Evolutionary conservation across 23 red algal species (phyloP), one percentile per base, ranked within the genome.

Genomic region (Gracilaria caudata): DNA sequence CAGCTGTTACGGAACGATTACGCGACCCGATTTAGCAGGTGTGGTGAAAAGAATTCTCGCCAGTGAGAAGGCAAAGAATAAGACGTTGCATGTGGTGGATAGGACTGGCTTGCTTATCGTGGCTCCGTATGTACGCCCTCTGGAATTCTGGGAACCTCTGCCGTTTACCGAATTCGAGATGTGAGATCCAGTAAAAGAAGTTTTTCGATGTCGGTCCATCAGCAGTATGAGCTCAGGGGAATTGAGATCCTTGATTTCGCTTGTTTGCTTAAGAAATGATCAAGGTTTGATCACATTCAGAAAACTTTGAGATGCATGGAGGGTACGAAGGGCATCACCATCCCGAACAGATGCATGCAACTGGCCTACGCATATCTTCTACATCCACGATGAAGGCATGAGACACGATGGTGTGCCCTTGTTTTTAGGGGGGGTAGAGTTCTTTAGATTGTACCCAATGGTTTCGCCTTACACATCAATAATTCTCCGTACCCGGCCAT

Each of bases 141-240:
- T 93, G 36, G 96, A 98, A 83, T 90, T 92, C 68, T 98, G 96
- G 96, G 96, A 98, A 84, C 55, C 86, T 6, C 80, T 93, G 39
- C 92, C 95, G 1, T 98, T 98, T 51, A 85, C 64, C 21, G 46
- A 54, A 11, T 98, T 92, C 64, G 29, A 73, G 24, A 79, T 96
- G 44, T 85, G 81, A 72, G 13, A 71, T 20, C 26, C 21, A 60
- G 2, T 28, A 2, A 29, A 4, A 11, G 2, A 8, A 23, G 57
- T 28, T 60, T 60, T 29, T 28, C 57, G 57, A 60, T 7, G 57
- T 3, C 8, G 9, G 57, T 28, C 25, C 5, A 28, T 3, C 23
- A 4, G 28, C 1, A 7, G 2, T 29, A 11, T 3, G 57, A 28
- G 14, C 14, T 25, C 8, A 17, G 25, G 23, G 3, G 11, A 28